These are phyloP conservation scores for Calonectria pseudoturangicola DNA, from an alignment of 2,329 filamentous ascomycete genomes.

Conservation along the genomic window DNA sequence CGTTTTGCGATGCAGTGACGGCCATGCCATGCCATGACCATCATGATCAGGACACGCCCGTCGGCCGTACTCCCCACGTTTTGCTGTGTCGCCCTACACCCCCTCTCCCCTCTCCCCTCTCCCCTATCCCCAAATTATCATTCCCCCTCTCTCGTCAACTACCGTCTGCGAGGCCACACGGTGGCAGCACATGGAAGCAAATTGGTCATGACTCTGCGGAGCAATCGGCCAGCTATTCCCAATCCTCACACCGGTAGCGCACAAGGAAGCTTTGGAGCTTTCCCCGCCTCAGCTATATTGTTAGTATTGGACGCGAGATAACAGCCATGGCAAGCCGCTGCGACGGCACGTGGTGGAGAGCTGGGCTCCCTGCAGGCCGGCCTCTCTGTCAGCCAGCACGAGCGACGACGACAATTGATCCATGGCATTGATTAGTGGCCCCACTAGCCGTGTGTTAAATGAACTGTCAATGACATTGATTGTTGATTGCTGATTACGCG, in stretches of 20 bases:
- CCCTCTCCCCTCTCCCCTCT: neutral
- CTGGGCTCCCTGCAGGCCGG: constrained; percentile 45
- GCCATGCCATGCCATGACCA: neutral
- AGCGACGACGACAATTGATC: constrained; percentile 34
- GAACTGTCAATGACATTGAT: constrained; percentile 14
- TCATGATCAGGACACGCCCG: constrained; percentile 21
- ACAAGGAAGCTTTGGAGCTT: constrained; percentile 21
- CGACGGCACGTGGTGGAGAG: constrained; percentile 42
- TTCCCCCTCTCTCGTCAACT: neutral
- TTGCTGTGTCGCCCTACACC: constrained; percentile 8
- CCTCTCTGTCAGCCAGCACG: constrained; percentile 25
- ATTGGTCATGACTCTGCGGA: constrained; percentile 14
- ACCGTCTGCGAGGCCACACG: constrained; percentile 1
- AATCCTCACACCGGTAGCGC: constrained; percentile 35
- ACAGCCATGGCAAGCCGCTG: constrained; percentile 21
- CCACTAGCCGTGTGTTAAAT: constrained; percentile 40
- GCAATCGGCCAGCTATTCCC: constrained; percentile 23
- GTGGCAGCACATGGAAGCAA: constrained; percentile 14
- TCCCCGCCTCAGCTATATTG: constrained; percentile 29
- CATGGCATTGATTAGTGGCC: constrained; percentile 40
- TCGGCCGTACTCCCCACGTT: constrained; percentile 16
- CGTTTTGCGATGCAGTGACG: constrained; percentile 26
- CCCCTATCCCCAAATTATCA: neutral
- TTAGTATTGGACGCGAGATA: constrained; percentile 20
- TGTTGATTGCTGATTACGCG: neutral